phyloP scores from a whole-genome alignment of 2,329 filamentous ascomycete species.

The Elsinoe fawcettii region DNA sequence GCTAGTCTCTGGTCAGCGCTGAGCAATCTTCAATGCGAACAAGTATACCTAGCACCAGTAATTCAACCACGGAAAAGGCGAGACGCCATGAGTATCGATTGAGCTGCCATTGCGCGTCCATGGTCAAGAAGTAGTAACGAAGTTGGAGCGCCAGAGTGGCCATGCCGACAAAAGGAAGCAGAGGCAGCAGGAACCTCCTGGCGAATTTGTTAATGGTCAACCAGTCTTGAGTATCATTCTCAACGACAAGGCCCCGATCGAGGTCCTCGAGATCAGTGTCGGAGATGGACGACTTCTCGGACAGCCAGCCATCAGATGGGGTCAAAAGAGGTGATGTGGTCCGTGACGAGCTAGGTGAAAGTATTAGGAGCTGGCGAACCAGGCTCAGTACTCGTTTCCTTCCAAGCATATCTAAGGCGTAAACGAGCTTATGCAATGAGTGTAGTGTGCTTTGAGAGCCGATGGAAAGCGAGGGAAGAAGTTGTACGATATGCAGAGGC shows the following conservation, averaged over 20 bases:
- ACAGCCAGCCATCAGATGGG: neutral
- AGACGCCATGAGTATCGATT: neutral
- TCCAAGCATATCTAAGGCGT: neutral
- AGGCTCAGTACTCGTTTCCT: neutral
- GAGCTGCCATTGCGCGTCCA: neutral
- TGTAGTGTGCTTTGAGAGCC: neutral
- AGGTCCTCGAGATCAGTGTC: neutral
- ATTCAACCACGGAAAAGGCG: neutral
- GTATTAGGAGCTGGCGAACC: neutral
- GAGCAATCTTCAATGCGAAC: neutral
- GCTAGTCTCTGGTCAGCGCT: neutral
- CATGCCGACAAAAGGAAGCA: neutral
- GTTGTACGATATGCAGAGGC: too few relatives aligned
- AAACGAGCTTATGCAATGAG: neutral
- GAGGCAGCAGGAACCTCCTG: neutral
- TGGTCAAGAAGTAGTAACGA: neutral
- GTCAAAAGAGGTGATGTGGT: neutral
- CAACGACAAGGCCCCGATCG: neutral
- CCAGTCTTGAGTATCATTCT: slow-evolving; percentile 5
- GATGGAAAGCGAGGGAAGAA: neutral
- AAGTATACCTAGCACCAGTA: neutral
- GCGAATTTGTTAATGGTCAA: neutral
- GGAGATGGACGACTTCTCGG: neutral
- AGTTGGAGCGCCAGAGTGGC: neutral
- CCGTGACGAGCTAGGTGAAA: neutral